Percentiles rank a stretch among this genome's conserved stretches.
These are phyloP conservation scores for Candida namnaoensis DNA, from an alignment of 805 yeast species.

Conservation along the genomic window DNA sequence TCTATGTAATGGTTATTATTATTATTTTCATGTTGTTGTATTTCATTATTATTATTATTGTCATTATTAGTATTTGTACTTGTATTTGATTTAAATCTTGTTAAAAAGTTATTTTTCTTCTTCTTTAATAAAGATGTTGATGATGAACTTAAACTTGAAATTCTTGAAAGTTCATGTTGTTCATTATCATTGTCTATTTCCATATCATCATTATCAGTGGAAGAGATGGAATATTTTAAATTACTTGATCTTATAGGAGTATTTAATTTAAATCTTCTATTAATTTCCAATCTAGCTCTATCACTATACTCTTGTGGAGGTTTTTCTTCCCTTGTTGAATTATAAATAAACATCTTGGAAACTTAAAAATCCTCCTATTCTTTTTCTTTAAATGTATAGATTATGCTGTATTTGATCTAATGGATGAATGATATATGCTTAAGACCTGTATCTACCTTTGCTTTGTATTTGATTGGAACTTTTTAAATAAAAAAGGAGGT, in stretches of 20 bases:
- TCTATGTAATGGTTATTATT: not conserved
- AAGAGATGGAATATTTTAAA: slow-evolving; percentile 20
- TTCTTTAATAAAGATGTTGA: not conserved
- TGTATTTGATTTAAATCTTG: not conserved
- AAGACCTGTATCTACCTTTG: too few species aligned
- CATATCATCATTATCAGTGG: slow-evolving; percentile 15
- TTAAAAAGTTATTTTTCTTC: not conserved
- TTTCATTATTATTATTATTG: not conserved
- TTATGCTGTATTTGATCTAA: too few species aligned
- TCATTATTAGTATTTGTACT: slow-evolving; percentile 11
- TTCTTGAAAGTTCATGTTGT: not conserved
- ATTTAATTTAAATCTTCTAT: slow-evolving; percentile 12
- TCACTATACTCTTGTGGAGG: slow-evolving; percentile 21
- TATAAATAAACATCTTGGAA: not conserved
- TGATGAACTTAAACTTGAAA: not conserved
- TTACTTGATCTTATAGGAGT: slow-evolving; percentile 7
- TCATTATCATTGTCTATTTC: not conserved
- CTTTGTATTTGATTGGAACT: too few species aligned
- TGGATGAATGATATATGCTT: too few species aligned
- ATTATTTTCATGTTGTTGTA: not conserved
- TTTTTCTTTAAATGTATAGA: too few species aligned
- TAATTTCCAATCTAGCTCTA: slow-evolving; percentile 21
- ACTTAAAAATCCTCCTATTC: too few species aligned
- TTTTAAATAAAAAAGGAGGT: too few species aligned
- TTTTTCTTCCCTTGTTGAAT: not conserved